These are phyloP conservation scores for Linaria vulgaris DNA, from an alignment of 257 asterid species.

Conservation along the genomic window DNA sequence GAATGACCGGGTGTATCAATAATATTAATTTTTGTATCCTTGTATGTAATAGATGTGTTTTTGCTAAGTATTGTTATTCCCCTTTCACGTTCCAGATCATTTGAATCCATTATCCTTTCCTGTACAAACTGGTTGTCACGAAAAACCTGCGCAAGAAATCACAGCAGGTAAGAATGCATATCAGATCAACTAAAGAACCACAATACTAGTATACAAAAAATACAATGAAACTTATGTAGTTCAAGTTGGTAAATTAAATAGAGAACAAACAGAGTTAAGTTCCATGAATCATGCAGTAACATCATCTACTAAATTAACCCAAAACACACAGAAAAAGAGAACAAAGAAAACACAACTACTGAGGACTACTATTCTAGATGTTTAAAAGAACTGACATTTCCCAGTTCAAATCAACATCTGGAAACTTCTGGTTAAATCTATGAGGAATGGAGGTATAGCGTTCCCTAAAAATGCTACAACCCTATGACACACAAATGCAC, in stretches of 20 bases:
- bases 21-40: conserved; percentile 87
- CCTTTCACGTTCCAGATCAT: conserved; percentile 97
- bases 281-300: neutral
- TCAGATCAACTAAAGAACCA: conserved; percentile 9
- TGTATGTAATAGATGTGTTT: conserved; percentile 85
- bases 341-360: no score
- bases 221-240: neutral
- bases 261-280: neutral
- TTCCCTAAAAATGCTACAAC: no score
- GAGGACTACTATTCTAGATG: no score
- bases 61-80: conserved; percentile 98
- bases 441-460: no score
- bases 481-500: no score
- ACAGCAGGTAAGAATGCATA: conserved; percentile 9
- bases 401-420: no score
- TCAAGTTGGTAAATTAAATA: neutral
- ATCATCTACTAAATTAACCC: no score
- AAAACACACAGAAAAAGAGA: no score
- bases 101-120: conserved; percentile 98
- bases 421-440: no score
- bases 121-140: conserved; percentile 92
- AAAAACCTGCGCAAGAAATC: conserved; percentile 65
- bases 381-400: no score
- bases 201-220: neutral
- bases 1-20: conserved; percentile 99